Base-by-base conservation (phyloP, 2,329 filamentous ascomycete genomes). In the Endoconidiophora polonica region DNA sequence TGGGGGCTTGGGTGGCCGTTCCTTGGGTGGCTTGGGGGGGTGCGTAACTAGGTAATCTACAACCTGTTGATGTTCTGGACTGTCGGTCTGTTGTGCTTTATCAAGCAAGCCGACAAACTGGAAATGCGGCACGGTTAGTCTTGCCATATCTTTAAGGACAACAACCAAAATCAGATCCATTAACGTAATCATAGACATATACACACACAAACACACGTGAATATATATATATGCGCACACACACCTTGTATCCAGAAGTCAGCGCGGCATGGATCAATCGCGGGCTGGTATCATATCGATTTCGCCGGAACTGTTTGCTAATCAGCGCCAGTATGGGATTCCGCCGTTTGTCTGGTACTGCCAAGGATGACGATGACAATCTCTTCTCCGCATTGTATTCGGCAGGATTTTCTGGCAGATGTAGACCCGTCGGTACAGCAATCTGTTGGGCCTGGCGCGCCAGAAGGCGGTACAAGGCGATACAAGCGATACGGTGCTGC, bases 391-490 rank as follows among this genome's bases (percentile, higher is more conserved):
- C 39, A 37, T 7, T 39, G 42, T 44, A 41, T 10, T 53, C 51
- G 3, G 42, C 39, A 16, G 44, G 20, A 3, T 38, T 38, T 12
- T 33, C 23, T 10, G 51, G 39, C 24, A 53, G 58, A 29, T 58
- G 55, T 3, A 59, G 46, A 44, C 74, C 66, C 59, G 67, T 57
- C 1, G 74, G 70, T 1, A 84, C 63, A 1, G 71, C 65, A 33
- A 82, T 64, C 39, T 63, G 66, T 26, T 66, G 62, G 52, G 70
- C 76, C 63, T 76, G 72, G 54, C 70, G 70, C 48, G 86, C 65
- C 50, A 90, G 74, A 36, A 81, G 77, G 55, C 80, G 74, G 65
- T 81, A 88, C 45, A 90, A 76, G 46, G 83, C 80, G 55, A 84
- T 71, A 59, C 76, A 73, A 58, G 74, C 74, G 58, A 58, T 60